Percentiles rank a stretch among this genome's conserved stretches.
These are phyloP conservation scores for Ascochyta clinopodiicola DNA, from an alignment of 2,329 filamentous ascomycete genomes.

Conservation along the genomic window DNA sequence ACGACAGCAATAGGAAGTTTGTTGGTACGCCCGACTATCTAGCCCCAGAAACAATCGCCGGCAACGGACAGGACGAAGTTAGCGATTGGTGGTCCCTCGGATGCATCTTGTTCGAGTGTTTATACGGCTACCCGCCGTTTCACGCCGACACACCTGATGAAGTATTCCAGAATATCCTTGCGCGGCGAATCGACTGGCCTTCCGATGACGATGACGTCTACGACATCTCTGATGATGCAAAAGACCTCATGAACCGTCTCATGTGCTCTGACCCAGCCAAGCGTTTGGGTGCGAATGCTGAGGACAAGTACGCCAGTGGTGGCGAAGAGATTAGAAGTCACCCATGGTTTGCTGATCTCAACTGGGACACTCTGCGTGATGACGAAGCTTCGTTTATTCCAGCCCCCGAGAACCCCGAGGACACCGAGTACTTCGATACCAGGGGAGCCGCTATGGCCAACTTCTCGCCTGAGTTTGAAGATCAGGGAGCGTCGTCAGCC, in stretches of 20 bases:
- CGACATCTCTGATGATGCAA: constrained; percentile 79
- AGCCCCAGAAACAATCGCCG: constrained; percentile 94
- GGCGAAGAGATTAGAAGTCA: constrained; percentile 91
- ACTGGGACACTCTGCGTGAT: constrained; percentile 90
- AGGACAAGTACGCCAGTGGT: constrained; percentile 81
- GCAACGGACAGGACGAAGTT: constrained; percentile 93
- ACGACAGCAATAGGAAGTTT: constrained; percentile 90
- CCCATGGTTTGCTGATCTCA: constrained; percentile 84
- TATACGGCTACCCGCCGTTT: constrained; percentile 93
- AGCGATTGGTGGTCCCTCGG: constrained; percentile 99
- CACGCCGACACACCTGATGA: constrained; percentile 88
- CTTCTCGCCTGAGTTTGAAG: constrained; percentile 93
- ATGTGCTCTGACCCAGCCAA: constrained; percentile 83
- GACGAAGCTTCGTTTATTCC: constrained; percentile 97
- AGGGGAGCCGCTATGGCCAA: constrained; percentile 90
- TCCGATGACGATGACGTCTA: constrained; percentile 79
- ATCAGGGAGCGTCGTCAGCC: constrained; percentile 77
- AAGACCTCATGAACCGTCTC: constrained; percentile 91
- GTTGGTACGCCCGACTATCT: constrained; percentile 97
- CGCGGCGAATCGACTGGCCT: constrained; percentile 90
- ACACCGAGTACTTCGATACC: constrained; percentile 96
- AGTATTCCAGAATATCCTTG: constrained; percentile 95
- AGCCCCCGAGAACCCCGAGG: constrained; percentile 89
- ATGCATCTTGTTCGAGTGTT: constrained; percentile 95
- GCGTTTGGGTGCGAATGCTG: constrained; percentile 82